phyloP scores from a whole-genome alignment of 768 basidiomycete genomes.

The Suillus brevipes region DNA sequence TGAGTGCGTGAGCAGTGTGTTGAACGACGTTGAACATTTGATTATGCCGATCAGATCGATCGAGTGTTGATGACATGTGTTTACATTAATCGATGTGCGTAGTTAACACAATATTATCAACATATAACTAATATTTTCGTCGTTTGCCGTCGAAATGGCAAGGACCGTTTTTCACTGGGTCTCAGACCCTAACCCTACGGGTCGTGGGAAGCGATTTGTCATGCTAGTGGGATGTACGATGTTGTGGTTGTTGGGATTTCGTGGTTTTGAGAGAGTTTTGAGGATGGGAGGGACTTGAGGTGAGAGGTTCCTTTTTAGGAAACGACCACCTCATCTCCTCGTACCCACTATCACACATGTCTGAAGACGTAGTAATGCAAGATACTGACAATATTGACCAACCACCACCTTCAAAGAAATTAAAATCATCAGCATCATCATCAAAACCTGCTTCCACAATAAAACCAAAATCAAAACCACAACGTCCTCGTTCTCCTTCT shows the following conservation, averaged over 20 bases:
- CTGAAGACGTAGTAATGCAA: constrained; percentile 32
- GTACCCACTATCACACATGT: constrained; percentile 19
- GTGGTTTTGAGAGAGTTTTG: too few relatives aligned
- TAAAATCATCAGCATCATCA: constrained; percentile 26
- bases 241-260: too few relatives aligned
- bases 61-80: not conserved
- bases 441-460: constrained; percentile 34
- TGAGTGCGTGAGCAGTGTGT: not conserved
- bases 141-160: not conserved
- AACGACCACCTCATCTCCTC: constrained; percentile 27
- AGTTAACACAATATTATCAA: not conserved
- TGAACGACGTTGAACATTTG: too few relatives aligned
- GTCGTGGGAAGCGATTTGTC: too few relatives aligned
- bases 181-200: too few relatives aligned
- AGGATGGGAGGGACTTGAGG: not conserved
- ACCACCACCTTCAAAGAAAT: constrained; percentile 33
- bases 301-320: constrained; percentile 28
- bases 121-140: not conserved
- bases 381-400: constrained; percentile 21
- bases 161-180: too few relatives aligned
- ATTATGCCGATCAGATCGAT: not conserved
- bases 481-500: constrained; percentile 44
- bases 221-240: too few relatives aligned
- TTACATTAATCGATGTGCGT: not conserved
- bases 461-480: constrained; percentile 53